Evolutionary conservation across 306 rosid species (phyloP), one percentile per base, ranked within the genome.

Genomic region (Citrullus colocynthis): DNA sequence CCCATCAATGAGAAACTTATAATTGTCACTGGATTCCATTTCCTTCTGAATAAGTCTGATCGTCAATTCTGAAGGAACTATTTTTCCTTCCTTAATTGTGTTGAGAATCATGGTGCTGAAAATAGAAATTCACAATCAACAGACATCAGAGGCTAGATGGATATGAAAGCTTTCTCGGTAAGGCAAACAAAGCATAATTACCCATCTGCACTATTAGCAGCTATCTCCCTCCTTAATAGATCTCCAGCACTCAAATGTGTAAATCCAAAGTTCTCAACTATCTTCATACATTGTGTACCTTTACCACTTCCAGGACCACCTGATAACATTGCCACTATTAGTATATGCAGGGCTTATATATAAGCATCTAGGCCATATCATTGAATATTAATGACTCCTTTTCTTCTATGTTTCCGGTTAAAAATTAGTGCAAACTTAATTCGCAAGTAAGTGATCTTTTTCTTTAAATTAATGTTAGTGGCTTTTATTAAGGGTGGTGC

Each of bases 221-320:
- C 84, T 54, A 95, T 88, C 85, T 90, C 99, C 87, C 86, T 90
- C 84, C 99, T 89, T 76, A 95, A 83, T 74, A 95, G 88, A 82
- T 92, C 99, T 77, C 99, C 99, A 36, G 99, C 99, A 83, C 99
- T 95, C 63, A 95, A 76, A 90, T 95, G 99, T 79, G 88, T 90
- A 81, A 88, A 88, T 81, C 97, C 97, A 80, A 79, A 95, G 54
- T 90, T 86, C 67, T 89, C 96, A 48, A 90, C 97, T 21, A 92
- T 92, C 88, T 79, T 95, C 77, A 51, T 84, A 81, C 99, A 95
- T 82, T 92, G 99, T 61, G 99, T 95, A 41, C 97, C 99, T 85
- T 92, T 95, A 54, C 99, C 99, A 79, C 93, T 88, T 55, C 97
- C 97, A 79, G 99, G 97, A 6, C 99, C 97, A 55, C 99, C 99